These are phyloP conservation scores for Trichoderma semiorbis DNA, from an alignment of 2,329 filamentous ascomycete genomes.

Conservation along the genomic window DNA sequence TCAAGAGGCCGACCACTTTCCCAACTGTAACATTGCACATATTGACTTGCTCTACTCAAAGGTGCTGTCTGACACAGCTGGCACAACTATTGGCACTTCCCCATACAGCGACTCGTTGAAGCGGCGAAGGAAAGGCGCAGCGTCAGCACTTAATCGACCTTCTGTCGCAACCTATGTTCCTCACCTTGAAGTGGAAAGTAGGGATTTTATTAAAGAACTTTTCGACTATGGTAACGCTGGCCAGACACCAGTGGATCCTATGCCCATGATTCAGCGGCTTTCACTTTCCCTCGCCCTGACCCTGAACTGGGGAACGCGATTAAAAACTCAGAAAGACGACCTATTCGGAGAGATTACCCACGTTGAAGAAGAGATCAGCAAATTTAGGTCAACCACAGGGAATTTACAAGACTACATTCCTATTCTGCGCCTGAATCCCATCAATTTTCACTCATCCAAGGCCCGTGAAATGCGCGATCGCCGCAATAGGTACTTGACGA, in stretches of 20 bases:
- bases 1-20: neutral
- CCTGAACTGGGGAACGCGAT: slow-evolving; percentile 62
- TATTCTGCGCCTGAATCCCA: neutral
- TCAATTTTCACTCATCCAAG: neutral
- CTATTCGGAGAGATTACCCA: slow-evolving; percentile 62
- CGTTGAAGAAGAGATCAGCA: slow-evolving; percentile 57
- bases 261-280: slow-evolving; percentile 66
- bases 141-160: slow-evolving; percentile 62
- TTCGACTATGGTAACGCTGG: slow-evolving; percentile 56
- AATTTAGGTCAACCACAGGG: neutral
- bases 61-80: slow-evolving; percentile 62
- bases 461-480: neutral
- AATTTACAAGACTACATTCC: neutral
- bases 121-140: slow-evolving; percentile 61
- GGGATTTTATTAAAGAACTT: slow-evolving; percentile 60
- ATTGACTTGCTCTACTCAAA: slow-evolving; percentile 25
- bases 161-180: slow-evolving; percentile 60
- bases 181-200: slow-evolving; percentile 60
- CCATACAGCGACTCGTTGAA: slow-evolving; percentile 65
- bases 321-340: slow-evolving; percentile 54
- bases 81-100: slow-evolving; percentile 65
- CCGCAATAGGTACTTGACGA: neutral
- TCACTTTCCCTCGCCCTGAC: slow-evolving; percentile 61
- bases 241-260: slow-evolving; percentile 54
- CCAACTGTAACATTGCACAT: neutral